Evolutionary conservation across 768 basidiomycete genomes (phyloP).

Genomic region (Leucocoprinus leucothites): DNA sequence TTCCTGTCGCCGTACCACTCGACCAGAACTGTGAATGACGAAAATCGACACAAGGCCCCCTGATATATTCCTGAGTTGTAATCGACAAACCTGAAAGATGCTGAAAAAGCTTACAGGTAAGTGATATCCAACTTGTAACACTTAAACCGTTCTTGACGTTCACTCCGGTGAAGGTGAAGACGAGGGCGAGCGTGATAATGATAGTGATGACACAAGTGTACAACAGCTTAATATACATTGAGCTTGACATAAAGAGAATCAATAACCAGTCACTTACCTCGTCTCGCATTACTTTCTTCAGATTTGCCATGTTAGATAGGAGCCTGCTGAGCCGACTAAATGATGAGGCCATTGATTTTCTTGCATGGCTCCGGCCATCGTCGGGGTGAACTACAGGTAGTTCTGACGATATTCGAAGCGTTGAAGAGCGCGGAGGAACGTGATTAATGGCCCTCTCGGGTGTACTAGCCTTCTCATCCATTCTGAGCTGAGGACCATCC

Average conservation of each 20-base stretch:
- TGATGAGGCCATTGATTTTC: conserved; percentile 21
- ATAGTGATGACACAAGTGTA: conserved; percentile 54
- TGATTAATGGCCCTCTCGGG: not conserved
- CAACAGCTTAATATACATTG: conserved; percentile 34
- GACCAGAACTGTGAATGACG: conserved; percentile 56
- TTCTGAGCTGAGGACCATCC: conserved; percentile 41
- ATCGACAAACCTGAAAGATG: not conserved
- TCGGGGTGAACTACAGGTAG: not conserved
- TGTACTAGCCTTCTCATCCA: no score
- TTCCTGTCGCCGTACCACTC: conserved; percentile 61
- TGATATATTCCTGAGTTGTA: conserved; percentile 19
- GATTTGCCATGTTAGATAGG: conserved; percentile 50
- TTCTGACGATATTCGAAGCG: not conserved
- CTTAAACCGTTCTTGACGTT: conserved; percentile 42
- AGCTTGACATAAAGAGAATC: not conserved
- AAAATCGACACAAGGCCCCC: conserved; percentile 56
- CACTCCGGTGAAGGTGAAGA: conserved; percentile 49
- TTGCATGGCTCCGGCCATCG: conserved; percentile 8
- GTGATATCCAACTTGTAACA: conserved; percentile 47
- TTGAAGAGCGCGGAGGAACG: not conserved
- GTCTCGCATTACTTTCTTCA: conserved; percentile 56
- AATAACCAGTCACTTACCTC: conserved; percentile 41
- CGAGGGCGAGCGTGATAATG: conserved; percentile 43
- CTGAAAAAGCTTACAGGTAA: conserved; percentile 44
- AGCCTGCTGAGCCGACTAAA: conserved; percentile 44